phyloP scores from a whole-genome alignment of 768 basidiomycete species.

The Psilocybe tampanensis region DNA sequence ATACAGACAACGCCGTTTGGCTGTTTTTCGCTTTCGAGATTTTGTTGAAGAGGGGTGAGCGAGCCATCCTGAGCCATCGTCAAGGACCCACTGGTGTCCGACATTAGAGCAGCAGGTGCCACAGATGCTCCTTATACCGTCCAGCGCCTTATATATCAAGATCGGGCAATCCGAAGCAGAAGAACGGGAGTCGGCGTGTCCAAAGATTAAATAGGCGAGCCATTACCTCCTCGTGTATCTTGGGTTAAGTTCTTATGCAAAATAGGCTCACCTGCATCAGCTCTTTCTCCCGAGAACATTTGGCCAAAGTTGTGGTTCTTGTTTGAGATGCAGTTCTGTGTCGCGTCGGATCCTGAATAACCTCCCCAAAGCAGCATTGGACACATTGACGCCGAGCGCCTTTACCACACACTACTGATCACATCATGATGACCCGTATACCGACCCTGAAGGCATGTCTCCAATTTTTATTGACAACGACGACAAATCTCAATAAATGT shows the following conservation, averaged over 20 bases:
- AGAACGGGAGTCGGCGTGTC: slow-evolving; percentile 17
- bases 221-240: slow-evolving; percentile 20
- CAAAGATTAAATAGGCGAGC: slow-evolving; percentile 15
- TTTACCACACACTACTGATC: too few relatives aligned
- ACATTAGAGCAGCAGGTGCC: slow-evolving; percentile 4
- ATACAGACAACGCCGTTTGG: background rate
- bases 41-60: background rate
- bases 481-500: too few relatives aligned
- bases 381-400: too few relatives aligned
- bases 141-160: slow-evolving; percentile 10
- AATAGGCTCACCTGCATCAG: background rate
- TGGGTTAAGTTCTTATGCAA: background rate
- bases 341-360: too few relatives aligned
- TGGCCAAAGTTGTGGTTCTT: too few relatives aligned
- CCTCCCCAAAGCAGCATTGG: too few relatives aligned
- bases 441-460: too few relatives aligned
- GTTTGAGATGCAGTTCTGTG: too few relatives aligned
- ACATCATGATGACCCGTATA: too few relatives aligned
- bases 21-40: slow-evolving; percentile 7
- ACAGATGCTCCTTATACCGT: background rate
- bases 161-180: slow-evolving; percentile 22
- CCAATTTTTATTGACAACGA: too few relatives aligned
- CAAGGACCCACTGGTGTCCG: slow-evolving; percentile 12
- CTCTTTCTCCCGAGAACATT: background rate
- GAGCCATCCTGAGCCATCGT: slow-evolving; percentile 3